Evolutionary conservation across 2,329 filamentous ascomycete species (phyloP), one percentile per base, ranked within the genome.

Genomic region (Zasmidium angulare): DNA sequence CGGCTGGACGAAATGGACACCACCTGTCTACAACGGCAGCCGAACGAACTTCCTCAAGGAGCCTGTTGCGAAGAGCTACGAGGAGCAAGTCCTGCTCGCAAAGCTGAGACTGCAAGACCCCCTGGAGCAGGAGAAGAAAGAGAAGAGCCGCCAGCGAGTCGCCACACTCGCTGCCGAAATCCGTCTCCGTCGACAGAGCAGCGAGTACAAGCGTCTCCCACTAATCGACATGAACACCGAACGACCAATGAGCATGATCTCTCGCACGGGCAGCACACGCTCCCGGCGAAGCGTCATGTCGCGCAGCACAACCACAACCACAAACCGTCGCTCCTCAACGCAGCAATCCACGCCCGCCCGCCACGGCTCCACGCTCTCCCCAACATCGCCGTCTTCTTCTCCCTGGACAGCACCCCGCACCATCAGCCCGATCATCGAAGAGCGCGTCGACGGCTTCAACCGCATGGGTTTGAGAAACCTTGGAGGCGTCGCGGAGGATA

Each of bases 31-130:
- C 62, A 60, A 78, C 76, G 74, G 76, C 47, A 82, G 78, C 54
- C 81, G 84, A 19, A 76, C 78, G 12, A 81, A 77, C 2, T 88
- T 88, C 71, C 76, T 88, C 58, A 84, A 84, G 59, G 83, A 86
- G 68, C 84, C 85, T 1, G 79, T 86, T 29, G 79, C 82, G 0
- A 81, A 83, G 21, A 78, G 85, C 20, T 88, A 87, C 70, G 82
- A 85, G 68, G 80, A 82, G 61, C 77, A 76, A 63, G 75, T 79
- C 48, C 73, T 72, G 14, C 64, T 63, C 2, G 63, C 63, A 20
- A 62, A 67, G 46, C 54, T 68, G 61, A 31, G 72, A 2, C 57
- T 57, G 19, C 73, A 75, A 51, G 72, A 76, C 46, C 69, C 76
- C 7, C 67, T 72, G 48, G 71, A 73, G 49, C 60, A 62, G 40